A percentile compares a stretch with the other conserved stretches of the same genome.
These are phyloP conservation scores for Grosmannia clavigera DNA, from an alignment of 2,329 filamentous ascomycete species.

Conservation along the genomic window DNA sequence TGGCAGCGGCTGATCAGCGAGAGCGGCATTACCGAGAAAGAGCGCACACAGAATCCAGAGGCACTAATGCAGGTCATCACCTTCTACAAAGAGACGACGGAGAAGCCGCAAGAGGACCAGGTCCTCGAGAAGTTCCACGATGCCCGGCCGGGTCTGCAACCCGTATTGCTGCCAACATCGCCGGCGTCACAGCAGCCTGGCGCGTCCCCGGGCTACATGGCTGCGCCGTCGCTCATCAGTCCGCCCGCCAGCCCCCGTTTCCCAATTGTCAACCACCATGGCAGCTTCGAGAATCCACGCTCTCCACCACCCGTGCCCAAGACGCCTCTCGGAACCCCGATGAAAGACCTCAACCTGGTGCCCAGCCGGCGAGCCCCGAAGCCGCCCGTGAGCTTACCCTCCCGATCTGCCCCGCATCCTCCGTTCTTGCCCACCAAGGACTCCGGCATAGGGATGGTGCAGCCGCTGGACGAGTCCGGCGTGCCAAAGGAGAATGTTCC, in stretches of 20 bases:
- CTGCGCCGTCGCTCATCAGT: conserved; percentile 54
- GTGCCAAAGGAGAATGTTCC: conserved; percentile 41
- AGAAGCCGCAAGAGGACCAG: conserved; percentile 67
- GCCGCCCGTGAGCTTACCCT: conserved; percentile 57
- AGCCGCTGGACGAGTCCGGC: conserved; percentile 43
- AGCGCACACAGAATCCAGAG: conserved; percentile 89
- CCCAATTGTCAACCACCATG: conserved; percentile 71
- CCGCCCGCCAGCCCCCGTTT: conserved; percentile 78
- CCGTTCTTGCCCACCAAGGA: conserved; percentile 44
- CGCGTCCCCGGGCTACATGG: conserved; percentile 41
- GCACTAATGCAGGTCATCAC: conserved; percentile 91
- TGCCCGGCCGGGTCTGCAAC: conserved; percentile 45
- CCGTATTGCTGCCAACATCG: conserved; percentile 27
- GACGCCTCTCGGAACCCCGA: conserved; percentile 32
- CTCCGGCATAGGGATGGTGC: conserved; percentile 50
- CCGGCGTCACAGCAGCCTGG: conserved; percentile 21
- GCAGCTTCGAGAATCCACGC: conserved; percentile 94
- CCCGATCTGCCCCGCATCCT: conserved; percentile 42
- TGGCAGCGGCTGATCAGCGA: conserved; percentile 95
- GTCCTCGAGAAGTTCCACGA: conserved; percentile 95
- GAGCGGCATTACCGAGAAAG: conserved; percentile 90
- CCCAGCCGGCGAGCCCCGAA: conserved; percentile 78
- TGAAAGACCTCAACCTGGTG: conserved; percentile 50
- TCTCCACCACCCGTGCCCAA: conserved; percentile 80
- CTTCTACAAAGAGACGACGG: conserved; percentile 92